Base-by-base conservation (phyloP, 441 rosid genomes). In the Gossypium aridum region DNA sequence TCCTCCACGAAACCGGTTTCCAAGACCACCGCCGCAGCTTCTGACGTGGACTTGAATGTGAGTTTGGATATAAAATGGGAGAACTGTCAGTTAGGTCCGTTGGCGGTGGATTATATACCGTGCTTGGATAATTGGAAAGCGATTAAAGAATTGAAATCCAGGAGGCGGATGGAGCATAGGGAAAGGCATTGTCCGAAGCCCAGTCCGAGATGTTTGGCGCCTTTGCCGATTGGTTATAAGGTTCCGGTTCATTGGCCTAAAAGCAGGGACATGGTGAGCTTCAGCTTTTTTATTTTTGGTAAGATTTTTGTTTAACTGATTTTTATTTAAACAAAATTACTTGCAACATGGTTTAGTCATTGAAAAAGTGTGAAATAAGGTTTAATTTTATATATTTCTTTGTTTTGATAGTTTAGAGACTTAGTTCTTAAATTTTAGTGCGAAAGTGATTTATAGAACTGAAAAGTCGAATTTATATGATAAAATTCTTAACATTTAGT, bases 181-280 rank as follows among this genome's bases (percentile, higher is more conserved):
- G 99, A 95, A 80, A 81, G 99, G 16, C 97, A 95, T 82, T 95
- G 99, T 78, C 99, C 98, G 0, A 76, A 76, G 22, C 92, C 91
- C 2, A 80, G 53, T 8, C 93, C 90, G 10, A 88, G 81, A 60
- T 95, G 98, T 76, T 87, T 95, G 83, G 80, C 82, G 51, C 89
- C 92, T 5, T 80, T 91, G 66, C 99, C 97, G n/a, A 62, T 8
- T 2, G 89, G 90, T 43, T 94, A 92, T 71, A 88, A 86, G 81
- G 49, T 49, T 20, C 90, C 97, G 64, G 80, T 92, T 83, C 87
- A 80, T 23, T 91, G 98, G 98, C 98, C 97, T 14, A 88, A 85
- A 81, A 94, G 98, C 89, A 88, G 97, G 87, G 99, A 92, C 84
- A 91, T 88, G 79, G 98, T 95, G 90, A 92, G 97, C 83, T 83